Evolutionary conservation across 306 rosid genomes (phyloP), one percentile per base, ranked within the genome.

Genomic region (Casuarina equisetifolia): DNA sequence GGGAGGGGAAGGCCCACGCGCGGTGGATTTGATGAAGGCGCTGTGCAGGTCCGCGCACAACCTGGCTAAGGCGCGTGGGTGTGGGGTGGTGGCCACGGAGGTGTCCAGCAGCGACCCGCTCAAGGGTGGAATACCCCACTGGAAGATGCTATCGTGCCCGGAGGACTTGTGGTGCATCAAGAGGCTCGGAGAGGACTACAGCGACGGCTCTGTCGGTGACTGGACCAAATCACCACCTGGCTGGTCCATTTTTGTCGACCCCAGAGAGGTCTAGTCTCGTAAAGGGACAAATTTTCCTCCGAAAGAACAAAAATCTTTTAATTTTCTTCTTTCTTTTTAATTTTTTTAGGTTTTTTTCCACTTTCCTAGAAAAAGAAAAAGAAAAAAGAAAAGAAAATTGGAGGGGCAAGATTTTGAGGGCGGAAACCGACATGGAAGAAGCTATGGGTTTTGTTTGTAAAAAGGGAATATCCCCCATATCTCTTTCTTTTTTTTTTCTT

Each of bases 101-200:
- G 97, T 95, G 0, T 86, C 99, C 0, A 74, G 87, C 2, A 0
- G 74, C 19, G 99, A 95, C 38, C 97, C 96, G 8, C 78, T 92
- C 0, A 77, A 80, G 80, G 42, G 69, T 17, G 97, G 93, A 8
- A 85, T 95, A 6, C 99, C 99, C 1, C 92, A 95, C 83, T 95
- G 99, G 99, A 92, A 91, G 85, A 87, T 69, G 80, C 78, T 95
- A 53, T 95, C 97, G 9, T 89, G 89, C 55, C 88, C 71, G 3
- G 95, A 92, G 74, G 98, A 95, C 68, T 78, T 89, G 6, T 95
- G 97, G 99, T 95, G 97, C 75, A 89, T 95, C 58, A 92, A 90
- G 75, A 73, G 97, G 74, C 89, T 95, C 0, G 92, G 84, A 1
- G 97, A 94, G 39, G 97, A 91, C 80, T 95, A 91, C 64, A 89